Evolutionary conservation across 441 rosid species (phyloP).

Genomic region (Daphne laureola): DNA sequence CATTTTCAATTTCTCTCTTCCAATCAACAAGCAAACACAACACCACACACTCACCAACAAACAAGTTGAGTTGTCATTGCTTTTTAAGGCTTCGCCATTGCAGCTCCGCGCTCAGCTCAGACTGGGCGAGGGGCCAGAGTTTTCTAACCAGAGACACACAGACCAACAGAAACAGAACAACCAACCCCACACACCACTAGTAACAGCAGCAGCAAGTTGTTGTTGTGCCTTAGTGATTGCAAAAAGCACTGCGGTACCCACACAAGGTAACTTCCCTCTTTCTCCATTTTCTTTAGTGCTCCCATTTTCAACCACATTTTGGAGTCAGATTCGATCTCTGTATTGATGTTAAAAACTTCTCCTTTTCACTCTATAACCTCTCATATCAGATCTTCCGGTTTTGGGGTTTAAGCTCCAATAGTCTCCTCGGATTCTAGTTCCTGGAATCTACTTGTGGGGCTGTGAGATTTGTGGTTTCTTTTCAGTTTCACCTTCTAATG

Average conservation of each 20-base stretch:
- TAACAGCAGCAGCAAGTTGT: background rate
- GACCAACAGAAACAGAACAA: too few relatives aligned
- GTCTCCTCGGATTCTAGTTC: background rate
- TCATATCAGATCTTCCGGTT: too few relatives aligned
- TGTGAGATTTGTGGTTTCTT: slow-evolving; percentile 8
- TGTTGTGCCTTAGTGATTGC: slow-evolving; percentile 14
- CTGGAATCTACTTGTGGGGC: slow-evolving; percentile 2
- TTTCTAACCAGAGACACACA: too few relatives aligned
- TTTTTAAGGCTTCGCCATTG: slow-evolving; percentile 11
- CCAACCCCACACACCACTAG: background rate
- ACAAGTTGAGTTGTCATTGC: too few relatives aligned
- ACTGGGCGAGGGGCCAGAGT: too few relatives aligned
- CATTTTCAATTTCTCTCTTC: background rate
- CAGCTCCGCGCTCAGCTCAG: too few relatives aligned
- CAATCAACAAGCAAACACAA: background rate
- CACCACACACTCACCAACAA: background rate
- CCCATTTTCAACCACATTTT: slow-evolving; percentile 1
- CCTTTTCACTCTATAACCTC: too few relatives aligned
- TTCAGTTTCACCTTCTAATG: slow-evolving; percentile 10
- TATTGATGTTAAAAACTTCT: too few relatives aligned
- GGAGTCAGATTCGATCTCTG: too few relatives aligned
- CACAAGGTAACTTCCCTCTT: slow-evolving; percentile 13
- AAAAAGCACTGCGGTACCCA: slow-evolving; percentile 17
- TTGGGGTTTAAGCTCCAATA: too few relatives aligned
- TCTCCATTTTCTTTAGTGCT: background rate